Evolutionary conservation across 2,329 filamentous ascomycete species (phyloP), one percentile per base, ranked within the genome.

Genomic region (Penicillium hesseltinei): DNA sequence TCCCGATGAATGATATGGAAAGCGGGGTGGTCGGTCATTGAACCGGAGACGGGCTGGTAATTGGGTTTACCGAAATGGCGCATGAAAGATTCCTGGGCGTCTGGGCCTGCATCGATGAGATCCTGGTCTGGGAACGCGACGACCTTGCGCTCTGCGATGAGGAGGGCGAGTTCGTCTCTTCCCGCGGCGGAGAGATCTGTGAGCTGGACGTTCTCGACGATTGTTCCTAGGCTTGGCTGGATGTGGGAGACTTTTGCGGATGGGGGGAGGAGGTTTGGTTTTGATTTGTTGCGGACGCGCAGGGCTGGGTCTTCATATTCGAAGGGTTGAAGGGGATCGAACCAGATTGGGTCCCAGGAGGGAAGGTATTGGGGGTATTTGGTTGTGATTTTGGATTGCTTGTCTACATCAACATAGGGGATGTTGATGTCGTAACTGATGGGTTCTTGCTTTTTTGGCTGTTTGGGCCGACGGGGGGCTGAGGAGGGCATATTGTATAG

Each of bases 121-220:
- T 82, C 79, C 57, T 82, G 78, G 35, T 81, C 73, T n/a, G 79
- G 78, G 69, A 82, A 81, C 35, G 80, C 78, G 13, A 80, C 73
- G 17, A 82, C 78, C 51, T 79, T 80, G 59, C 88, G 85, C 75
- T 91, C 82, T 11, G 90, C 87, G 11, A 92, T 88, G 61, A 88
- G 86, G 23, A 88, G 83, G 1, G 79, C 80, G 11, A 82, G 76
- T 62, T 82, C 80, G 55, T 82, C 79, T 53, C 81, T 80, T 45
- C 78, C 78, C 7, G 75, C 69, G 42, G 78, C 73, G 2, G 75
- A 77, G 8, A 82, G 74, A 39, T 77, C 69, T 66, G 73, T 80
- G 53, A 83, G 65, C 57, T 83, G 81, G 36, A 83, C 66, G 25
- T 75, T 76, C 56, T 75, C 69, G 33, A 80, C 55, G 23, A 77